phyloP scores from a whole-genome alignment of 2,329 filamentous ascomycete genomes.

The Thermochaetoides dissita region DNA sequence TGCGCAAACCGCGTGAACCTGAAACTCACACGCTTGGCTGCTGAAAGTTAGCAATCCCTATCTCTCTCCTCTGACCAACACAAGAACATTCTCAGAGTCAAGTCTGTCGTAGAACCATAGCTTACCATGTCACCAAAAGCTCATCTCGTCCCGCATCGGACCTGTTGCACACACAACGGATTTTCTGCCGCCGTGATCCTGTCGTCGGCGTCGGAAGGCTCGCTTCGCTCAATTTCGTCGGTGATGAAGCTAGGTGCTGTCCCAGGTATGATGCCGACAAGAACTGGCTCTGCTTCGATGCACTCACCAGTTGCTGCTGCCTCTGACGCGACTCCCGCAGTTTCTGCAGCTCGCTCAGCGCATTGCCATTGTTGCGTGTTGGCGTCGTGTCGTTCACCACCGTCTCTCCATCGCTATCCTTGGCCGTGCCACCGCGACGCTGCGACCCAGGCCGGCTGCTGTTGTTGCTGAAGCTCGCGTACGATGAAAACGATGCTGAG shows the following conservation, averaged over 20 bases:
- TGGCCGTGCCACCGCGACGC: no score
- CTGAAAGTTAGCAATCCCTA: conserved; percentile 22
- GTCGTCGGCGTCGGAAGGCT: conserved; percentile 33
- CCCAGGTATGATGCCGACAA: conserved; percentile 21
- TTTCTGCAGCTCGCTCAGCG: conserved; percentile 45
- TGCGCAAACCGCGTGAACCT: conserved; percentile 49
- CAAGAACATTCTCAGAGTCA: not conserved
- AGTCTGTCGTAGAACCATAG: conserved; percentile 2
- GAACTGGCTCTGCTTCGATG: conserved; percentile 19
- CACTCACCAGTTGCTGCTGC: conserved; percentile 18
- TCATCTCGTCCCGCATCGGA: conserved; percentile 28
- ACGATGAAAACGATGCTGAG: conserved; percentile 20
- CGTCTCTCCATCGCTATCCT: conserved; percentile 47
- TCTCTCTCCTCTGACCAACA: conserved; percentile 7
- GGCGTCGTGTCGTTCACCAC: conserved; percentile 31
- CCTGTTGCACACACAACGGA: conserved; percentile 44
- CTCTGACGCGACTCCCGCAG: conserved; percentile 34
- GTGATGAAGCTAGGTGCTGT: conserved; percentile 35
- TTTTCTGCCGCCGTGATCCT: conserved; percentile 26
- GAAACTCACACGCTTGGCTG: conserved; percentile 49
- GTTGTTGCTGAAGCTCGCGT: conserved; percentile 15
- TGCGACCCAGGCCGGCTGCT: no score
- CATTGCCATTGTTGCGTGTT: conserved; percentile 32
- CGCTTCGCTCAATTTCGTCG: conserved; percentile 35
- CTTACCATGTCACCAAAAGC: conserved; percentile 52